A percentile compares a stretch with the other conserved stretches of the same genome.
Conservation (phyloP, 192 early-diverging fungal species). For the Bifiguratus adelaidae region DNA sequence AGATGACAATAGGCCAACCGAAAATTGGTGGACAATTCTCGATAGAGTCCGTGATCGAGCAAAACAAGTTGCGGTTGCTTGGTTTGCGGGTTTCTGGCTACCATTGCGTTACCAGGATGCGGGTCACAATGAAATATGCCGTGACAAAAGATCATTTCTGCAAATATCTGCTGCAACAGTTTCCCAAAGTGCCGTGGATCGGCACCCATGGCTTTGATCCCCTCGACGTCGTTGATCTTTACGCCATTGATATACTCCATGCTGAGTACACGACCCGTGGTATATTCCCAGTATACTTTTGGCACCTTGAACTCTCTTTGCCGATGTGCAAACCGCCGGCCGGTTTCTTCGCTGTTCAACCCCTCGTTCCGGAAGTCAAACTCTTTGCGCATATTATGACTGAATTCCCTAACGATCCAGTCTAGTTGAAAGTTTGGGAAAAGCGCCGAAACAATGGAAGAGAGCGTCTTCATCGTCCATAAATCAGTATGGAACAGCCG, state of each 20-base stretch:
- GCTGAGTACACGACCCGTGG: constrained; percentile 28
- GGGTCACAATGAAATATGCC: constrained; percentile 7
- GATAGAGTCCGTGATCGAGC: constrained; percentile 37
- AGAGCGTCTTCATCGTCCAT: constrained; percentile 35
- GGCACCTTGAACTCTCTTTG: constrained; percentile 25
- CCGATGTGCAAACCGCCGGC: constrained; percentile 28
- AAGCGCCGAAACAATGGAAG: constrained; percentile 21
- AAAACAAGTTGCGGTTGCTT: constrained; percentile 24
- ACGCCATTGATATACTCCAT: constrained; percentile 42
- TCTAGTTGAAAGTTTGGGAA: constrained; percentile 35
- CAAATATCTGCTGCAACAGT: constrained; percentile 32
- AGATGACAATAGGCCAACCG: constrained; percentile 34
- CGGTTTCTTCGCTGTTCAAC: constrained; percentile 30
- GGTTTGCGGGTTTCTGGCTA: constrained; percentile 10
- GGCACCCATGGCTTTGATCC: constrained; percentile 20
- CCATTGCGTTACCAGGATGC: constrained; percentile 18
- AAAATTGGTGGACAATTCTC: constrained; percentile 29
- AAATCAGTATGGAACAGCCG: constrained; percentile 31
- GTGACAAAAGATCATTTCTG: constrained; percentile 26
- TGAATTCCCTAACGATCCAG: constrained; percentile 36
- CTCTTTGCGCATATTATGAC: constrained; percentile 28
- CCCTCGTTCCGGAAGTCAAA: constrained; percentile 36
- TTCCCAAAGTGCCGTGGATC: constrained; percentile 28
- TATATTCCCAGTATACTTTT: constrained; percentile 30
- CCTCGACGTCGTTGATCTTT: constrained; percentile 33